These are phyloP conservation scores for Solanum clarkiae DNA, from an alignment of 257 asterid species.

Conservation along the genomic window DNA sequence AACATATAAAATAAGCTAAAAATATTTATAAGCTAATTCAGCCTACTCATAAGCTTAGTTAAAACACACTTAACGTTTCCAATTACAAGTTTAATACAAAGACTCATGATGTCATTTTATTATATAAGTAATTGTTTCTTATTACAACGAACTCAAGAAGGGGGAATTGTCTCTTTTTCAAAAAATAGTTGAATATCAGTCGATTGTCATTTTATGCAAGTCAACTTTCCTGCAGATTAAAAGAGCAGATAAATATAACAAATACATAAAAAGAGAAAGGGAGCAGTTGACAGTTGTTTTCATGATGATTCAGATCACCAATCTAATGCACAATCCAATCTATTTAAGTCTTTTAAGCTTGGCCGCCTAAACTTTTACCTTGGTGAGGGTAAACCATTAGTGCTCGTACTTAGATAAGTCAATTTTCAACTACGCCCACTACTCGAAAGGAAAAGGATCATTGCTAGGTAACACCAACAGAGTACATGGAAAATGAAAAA, in stretches of 20 bases:
- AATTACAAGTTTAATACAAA: neutral
- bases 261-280: neutral
- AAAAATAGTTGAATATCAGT: neutral
- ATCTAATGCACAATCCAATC: too few species aligned
- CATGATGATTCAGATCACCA: neutral
- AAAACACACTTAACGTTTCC: neutral
- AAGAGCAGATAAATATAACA: neutral
- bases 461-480: neutral
- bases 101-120: neutral
- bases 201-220: neutral
- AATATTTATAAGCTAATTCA: neutral
- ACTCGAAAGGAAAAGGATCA: neutral
- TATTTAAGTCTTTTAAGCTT: too few species aligned
- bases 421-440: too few species aligned
- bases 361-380: too few species aligned
- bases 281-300: neutral
- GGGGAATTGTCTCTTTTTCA: neutral
- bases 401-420: too few species aligned
- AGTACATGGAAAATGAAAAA: neutral
- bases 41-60: neutral
- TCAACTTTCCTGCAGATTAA: neutral
- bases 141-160: neutral
- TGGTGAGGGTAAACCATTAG: too few species aligned
- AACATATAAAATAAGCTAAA: neutral
- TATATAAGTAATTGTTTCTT: neutral